A percentile compares a stretch with the other conserved stretches of the same genome.
These are phyloP conservation scores for Cubamyces lactineus DNA, from an alignment of 768 basidiomycete genomes.

Conservation along the genomic window DNA sequence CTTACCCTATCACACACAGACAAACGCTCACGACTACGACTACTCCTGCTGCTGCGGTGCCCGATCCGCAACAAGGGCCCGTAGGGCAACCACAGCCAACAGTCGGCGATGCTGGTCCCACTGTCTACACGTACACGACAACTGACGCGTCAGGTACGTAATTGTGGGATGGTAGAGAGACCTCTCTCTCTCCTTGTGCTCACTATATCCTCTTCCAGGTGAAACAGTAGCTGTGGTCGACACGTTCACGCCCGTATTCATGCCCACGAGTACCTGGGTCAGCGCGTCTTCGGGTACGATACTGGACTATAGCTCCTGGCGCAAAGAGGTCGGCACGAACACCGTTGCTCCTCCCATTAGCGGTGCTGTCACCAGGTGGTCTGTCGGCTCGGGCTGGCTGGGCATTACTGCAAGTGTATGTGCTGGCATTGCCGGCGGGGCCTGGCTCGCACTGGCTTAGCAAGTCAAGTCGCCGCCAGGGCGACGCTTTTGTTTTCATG, in stretches of 20 bases:
- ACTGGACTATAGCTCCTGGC: conserved; percentile 37
- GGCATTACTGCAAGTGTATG: conserved; percentile 5
- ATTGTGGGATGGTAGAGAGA: no score
- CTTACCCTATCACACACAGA: conserved; percentile 19
- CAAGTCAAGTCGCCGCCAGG: not conserved
- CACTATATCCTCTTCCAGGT: conserved; percentile 18
- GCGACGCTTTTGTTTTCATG: not conserved
- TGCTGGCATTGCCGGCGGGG: conserved; percentile 18
- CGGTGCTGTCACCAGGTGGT: not conserved
- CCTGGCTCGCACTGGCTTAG: conserved; percentile 21
- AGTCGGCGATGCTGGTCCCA: conserved; percentile 19
- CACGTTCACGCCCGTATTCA: conserved; percentile 40
- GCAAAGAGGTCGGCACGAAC: conserved; percentile 32
- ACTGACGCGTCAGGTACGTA: conserved; percentile 37
- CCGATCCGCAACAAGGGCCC: conserved; percentile 45
- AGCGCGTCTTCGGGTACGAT: conserved; percentile 35
- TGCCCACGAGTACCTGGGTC: conserved; percentile 27
- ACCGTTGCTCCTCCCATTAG: conserved; percentile 27
- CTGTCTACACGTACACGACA: conserved; percentile 39
- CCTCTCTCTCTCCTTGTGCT: not conserved
- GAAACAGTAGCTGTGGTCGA: conserved; percentile 29
- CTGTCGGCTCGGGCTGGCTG: conserved; percentile 12
- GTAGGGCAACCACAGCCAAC: conserved; percentile 49
- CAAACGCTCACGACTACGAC: conserved; percentile 23
- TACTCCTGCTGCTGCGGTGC: conserved; percentile 18